Evolutionary conservation across 768 basidiomycete species (phyloP), one percentile per base, ranked within the genome.

Genomic region (Boletus rubroflammeus): DNA sequence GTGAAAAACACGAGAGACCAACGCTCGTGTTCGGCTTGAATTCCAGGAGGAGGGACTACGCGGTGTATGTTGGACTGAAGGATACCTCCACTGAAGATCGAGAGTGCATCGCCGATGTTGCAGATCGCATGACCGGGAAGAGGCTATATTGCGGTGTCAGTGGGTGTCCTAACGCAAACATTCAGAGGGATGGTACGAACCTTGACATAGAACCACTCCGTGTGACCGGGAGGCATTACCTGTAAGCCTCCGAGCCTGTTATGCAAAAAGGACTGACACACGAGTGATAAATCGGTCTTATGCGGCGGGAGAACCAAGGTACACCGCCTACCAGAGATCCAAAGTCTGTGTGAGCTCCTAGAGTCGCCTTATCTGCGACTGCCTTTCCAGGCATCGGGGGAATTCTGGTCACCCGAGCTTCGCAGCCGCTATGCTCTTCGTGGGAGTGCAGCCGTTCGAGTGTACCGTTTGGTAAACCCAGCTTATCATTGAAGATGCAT

Each of bases 321-420:
- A 23, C 8, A 39, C 13, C 9, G 40, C 79, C 62, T 59, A 85
- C 84, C 53, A 87, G 64, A n/a, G 82, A 83, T n/a, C 86, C 85
- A 57, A 87, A 88, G 66, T 87, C 86, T 3, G 85, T 86, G 63
- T 88, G 87, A 2, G 81, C 79, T 19, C 84, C 84, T n/a, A 86
- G 64, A 0, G 74, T 72, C n/a, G 75, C 71, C 43, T 68, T 75
- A 6, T 75, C 69, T 7, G 66, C 65, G 8, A 55, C 13, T 4
- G 43, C 31, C 17, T 68, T 65, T 0, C 58, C 60, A 4, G 69
- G 66, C 51, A 64, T 70, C 1, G 75, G 76, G 1, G 81, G 78
- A 29, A 74, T 80, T 61, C 69, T 80, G 57, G 81, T 82, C 11
- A 80, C 63, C 13, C 86, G 73, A 0, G 80, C 71, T 59, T 88